Base-by-base conservation (phyloP, 768 basidiomycete species). In the Kockovaella imperatae region DNA sequence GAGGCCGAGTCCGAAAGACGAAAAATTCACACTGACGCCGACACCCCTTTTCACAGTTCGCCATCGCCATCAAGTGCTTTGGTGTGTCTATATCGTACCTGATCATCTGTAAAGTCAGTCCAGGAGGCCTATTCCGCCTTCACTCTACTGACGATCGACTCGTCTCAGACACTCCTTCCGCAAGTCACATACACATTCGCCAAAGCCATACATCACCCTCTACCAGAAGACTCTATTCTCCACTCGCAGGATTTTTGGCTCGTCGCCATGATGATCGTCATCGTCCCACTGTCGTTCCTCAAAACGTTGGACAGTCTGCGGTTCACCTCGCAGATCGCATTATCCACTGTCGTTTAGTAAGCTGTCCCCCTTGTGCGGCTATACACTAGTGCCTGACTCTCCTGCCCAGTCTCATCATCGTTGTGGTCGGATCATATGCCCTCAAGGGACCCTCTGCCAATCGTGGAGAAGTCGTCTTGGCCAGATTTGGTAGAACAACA, bases 11-110 rank as follows among this genome's bases (percentile, higher is more conserved):
- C 10, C 32, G 10, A 11, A 26, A 21, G 14, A 42, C 10, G 18
- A 10, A 18, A 18, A 40, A 28, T 10, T 17, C 3, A 29, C 8
- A 41, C 55, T 52, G 18, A 28, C 30, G 5, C 31, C 29, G 35
- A n/a, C n/a, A n/a, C n/a, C n/a, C n/a, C n/a, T n/a, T n/a, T n/a
- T 42, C 8, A 21, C 45, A 67, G 65, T 41, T 82, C 3, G 93
- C 91, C 11, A 89, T 97, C 59, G 89, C 89, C 8, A 83, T 82
- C 68, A 97, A 97, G 68, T 97, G 93, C 70, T 95, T 95, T 66
- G 93, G 93, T 17, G 93, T 97, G 3, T 88, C 87, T 28, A 83
- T 91, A 59, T 89, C 87, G 79, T 88, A 72, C 38, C 78, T 69
- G 2, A 59, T 45, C 48, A 69, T 71, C 30, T 63, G 69, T 56